Evolutionary conservation across 805 yeast genomes (phyloP).

Genomic region (Cyberlindnera americana): DNA sequence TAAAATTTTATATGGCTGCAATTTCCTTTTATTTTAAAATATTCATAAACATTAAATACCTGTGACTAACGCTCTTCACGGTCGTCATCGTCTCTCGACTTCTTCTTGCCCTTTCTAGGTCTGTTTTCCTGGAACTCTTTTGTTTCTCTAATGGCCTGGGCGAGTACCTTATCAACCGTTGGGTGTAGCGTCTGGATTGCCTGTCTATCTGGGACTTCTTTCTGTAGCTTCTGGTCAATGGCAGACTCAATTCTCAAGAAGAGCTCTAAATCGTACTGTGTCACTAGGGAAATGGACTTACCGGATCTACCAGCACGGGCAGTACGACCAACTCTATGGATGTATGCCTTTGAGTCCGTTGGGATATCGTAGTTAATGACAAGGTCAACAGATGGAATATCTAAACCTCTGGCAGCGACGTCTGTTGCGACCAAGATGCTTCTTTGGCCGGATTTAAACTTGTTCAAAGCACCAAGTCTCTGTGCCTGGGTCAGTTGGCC

Average conservation of each 20-base stretch:
- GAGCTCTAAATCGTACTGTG: conserved; percentile 91
- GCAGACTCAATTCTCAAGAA: conserved; percentile 87
- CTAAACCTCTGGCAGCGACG: conserved; percentile 87
- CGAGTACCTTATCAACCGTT: conserved; percentile 86
- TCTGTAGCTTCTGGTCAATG: conserved; percentile 76
- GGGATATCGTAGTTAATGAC: conserved; percentile 80
- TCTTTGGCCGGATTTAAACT: conserved; percentile 70
- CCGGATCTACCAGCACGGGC: conserved; percentile 94
- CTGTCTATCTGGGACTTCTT: conserved; percentile 74
- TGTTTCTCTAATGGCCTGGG: conserved; percentile 68
- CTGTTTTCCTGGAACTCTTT: conserved; percentile 30
- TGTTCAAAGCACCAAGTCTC: conserved; percentile 75
- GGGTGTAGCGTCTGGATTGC: conserved; percentile 75
- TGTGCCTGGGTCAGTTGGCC: conserved; percentile 88
- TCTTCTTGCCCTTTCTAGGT: conserved; percentile 19
- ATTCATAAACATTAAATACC: background rate
- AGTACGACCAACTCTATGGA: conserved; percentile 91
- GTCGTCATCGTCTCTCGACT: conserved; percentile 23
- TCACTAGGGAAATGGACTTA: conserved; percentile 79
- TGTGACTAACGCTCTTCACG: conserved; percentile 20
- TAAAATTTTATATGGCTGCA: too few relatives aligned
- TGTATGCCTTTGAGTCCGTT: conserved; percentile 78
- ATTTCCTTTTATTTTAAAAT: too few relatives aligned
- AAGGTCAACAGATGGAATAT: conserved; percentile 75
- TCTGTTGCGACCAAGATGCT: conserved; percentile 77